Evolutionary conservation across 2,329 filamentous ascomycete species (phyloP).

Genomic region (Ascochyta pisi): DNA sequence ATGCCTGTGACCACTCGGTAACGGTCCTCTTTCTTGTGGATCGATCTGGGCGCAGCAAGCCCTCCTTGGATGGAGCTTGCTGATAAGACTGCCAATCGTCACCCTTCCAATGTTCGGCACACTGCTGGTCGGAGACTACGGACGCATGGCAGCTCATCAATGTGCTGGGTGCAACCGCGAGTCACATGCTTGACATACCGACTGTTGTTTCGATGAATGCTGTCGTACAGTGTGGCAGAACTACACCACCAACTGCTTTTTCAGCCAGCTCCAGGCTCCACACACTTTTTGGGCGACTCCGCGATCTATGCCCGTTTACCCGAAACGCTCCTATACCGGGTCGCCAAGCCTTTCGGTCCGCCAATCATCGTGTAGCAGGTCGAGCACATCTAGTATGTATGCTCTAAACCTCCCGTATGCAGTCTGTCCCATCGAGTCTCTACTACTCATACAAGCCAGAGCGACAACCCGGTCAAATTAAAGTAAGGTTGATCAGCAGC

Average conservation of each 20-base stretch:
- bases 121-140: background rate
- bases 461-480: background rate
- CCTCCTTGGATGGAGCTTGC: background rate
- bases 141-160: background rate
- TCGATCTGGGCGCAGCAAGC: slow-evolving; percentile 2
- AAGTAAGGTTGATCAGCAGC: background rate
- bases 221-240: slow-evolving; percentile 6
- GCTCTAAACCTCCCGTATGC: slow-evolving; percentile 1
- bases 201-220: background rate
- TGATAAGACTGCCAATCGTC: background rate
- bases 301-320: slow-evolving; percentile 3
- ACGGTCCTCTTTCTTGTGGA: slow-evolving; percentile 3
- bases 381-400: background rate
- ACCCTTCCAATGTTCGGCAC: background rate
- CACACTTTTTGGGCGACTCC: background rate
- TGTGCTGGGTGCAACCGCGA: background rate
- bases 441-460: slow-evolving; percentile 7
- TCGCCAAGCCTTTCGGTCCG: background rate
- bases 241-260: background rate
- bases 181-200: background rate
- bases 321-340: slow-evolving; percentile 4
- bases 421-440: background rate
- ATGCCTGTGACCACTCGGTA: slow-evolving; percentile 9
- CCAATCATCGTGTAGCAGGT: slow-evolving; percentile 2
- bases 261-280: background rate